phyloP scores from a whole-genome alignment of 163 green algal genomes.

The Trebouxia gelatinosa region DNA sequence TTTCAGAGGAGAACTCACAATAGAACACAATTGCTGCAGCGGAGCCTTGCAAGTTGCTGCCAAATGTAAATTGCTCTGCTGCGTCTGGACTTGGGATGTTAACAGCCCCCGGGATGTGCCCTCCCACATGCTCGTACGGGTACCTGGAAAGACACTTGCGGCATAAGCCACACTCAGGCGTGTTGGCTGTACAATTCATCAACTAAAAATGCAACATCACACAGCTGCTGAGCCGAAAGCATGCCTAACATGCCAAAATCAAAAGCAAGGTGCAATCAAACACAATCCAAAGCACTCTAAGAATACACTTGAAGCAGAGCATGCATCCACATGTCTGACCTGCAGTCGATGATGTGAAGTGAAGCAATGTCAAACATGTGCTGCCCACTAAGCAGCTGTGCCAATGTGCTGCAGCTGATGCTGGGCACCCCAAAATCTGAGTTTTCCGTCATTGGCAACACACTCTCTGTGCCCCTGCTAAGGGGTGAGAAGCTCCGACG shows the following conservation, averaged over 20 bases:
- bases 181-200: background rate
- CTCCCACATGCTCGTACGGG: conserved; percentile 24
- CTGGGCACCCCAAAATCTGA: conserved; percentile 25
- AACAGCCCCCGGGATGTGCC: conserved; percentile 15
- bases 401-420: conserved; percentile 6
- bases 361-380: too few species aligned
- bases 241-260: background rate
- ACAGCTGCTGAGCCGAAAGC: background rate
- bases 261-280: background rate
- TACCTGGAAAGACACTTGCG: background rate
- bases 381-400: background rate
- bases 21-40: conserved; percentile 17
- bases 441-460: conserved; percentile 25
- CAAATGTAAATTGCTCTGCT: background rate
- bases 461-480: background rate
- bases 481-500: conserved; percentile 9
- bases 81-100: conserved; percentile 22
- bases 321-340: background rate
- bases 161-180: background rate
- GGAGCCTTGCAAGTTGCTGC: background rate
- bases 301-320: background rate
- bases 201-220: background rate
- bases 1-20: conserved; percentile 31
- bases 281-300: background rate
- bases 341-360: background rate